phyloP scores from a whole-genome alignment of 2,329 filamentous ascomycete species.

The Fusarium continuum region DNA sequence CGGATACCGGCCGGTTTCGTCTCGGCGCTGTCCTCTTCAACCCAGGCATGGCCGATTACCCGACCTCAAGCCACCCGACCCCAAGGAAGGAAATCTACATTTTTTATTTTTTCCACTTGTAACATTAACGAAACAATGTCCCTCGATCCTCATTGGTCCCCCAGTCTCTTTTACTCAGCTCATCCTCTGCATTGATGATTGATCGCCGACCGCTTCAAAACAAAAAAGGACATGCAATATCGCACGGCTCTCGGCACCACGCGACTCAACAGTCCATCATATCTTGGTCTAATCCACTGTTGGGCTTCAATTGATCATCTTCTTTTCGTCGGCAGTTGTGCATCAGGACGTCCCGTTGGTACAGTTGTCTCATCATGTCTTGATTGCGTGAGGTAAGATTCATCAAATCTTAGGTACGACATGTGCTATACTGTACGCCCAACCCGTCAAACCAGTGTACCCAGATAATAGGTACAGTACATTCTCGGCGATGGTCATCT shows the following conservation, averaged over 20 bases:
- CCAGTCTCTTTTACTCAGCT: not conserved
- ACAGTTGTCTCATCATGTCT: not conserved
- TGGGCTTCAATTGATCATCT: not conserved
- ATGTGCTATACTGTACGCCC: not conserved
- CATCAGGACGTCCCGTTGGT: not conserved
- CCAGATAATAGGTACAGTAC: not conserved
- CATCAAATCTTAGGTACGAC: not conserved
- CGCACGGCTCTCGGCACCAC: not conserved
- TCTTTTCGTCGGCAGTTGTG: not conserved
- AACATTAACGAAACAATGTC: conserved; percentile 21
- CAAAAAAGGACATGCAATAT: not conserved
- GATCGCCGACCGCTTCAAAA: not conserved
- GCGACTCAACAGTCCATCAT: not conserved
- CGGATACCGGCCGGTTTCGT: conserved; percentile 38
- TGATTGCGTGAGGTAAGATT: not conserved
- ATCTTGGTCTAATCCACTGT: not conserved
- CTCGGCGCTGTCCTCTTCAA: conserved; percentile 35
- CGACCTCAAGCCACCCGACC: conserved; percentile 14
- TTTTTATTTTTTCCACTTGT: conserved; percentile 10
- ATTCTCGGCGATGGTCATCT: conserved; percentile 6
- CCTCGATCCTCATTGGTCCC: not conserved
- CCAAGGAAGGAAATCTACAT: conserved; percentile 4
- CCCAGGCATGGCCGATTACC: conserved; percentile 28
- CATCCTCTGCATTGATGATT: not conserved
- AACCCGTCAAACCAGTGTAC: not conserved